phyloP scores from a whole-genome alignment of 164 flowering plant genomes.

The Umbellularia californica region DNA sequence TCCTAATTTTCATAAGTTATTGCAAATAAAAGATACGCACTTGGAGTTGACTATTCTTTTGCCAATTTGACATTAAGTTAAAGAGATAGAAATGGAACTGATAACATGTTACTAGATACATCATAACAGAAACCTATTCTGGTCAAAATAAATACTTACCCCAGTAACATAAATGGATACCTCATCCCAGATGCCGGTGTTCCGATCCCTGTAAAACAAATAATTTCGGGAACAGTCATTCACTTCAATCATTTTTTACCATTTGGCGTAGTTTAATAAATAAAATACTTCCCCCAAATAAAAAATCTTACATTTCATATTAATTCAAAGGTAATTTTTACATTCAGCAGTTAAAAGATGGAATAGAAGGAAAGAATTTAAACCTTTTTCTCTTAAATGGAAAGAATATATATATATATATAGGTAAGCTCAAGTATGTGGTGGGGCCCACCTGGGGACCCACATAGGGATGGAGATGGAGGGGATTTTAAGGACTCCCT shows the following conservation, averaged over 20 bases:
- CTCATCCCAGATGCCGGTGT: slow-evolving; percentile 99
- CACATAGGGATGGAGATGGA: too few species aligned
- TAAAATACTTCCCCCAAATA: too few species aligned
- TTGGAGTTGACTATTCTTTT: neutral
- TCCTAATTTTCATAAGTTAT: too few species aligned
- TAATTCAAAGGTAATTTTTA: too few species aligned
- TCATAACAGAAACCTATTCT: slow-evolving; percentile 1
- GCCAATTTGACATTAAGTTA: neutral
- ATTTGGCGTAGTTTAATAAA: too few species aligned
- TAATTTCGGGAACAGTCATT: neutral
- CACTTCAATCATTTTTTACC: neutral
- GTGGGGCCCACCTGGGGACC: too few species aligned
- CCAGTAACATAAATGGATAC: slow-evolving; percentile 83
- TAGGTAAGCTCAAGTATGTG: too few species aligned
- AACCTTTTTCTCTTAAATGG: neutral
- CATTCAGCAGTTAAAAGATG: neutral
- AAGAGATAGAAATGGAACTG: neutral
- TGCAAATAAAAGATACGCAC: neutral
- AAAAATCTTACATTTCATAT: neutral
- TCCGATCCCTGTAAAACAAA: slow-evolving; percentile 75
- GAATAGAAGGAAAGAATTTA: neutral
- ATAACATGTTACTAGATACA: neutral
- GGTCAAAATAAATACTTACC: slow-evolving; percentile 47
- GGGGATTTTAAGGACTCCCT: too few species aligned
- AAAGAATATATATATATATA: too few species aligned